A percentile compares a stretch with the other conserved stretches of the same genome.
These are phyloP conservation scores for Hansenula lynferdii DNA, from an alignment of 1,139 yeast species.

Conservation along the genomic window DNA sequence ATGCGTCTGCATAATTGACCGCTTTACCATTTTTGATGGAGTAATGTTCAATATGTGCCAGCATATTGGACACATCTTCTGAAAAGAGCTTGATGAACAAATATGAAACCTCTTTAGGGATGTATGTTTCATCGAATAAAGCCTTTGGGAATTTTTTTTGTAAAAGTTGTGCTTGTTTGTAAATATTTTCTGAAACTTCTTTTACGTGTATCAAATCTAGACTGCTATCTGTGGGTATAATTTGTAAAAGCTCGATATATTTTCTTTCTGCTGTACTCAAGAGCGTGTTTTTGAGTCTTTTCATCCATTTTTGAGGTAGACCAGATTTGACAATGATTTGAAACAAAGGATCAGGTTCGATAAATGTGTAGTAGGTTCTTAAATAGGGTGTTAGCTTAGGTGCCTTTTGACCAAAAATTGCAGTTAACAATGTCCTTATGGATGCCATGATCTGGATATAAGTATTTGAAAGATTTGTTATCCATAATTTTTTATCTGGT, in stretches of 20 bases:
- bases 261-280: conserved; percentile 51
- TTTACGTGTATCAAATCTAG: conserved; percentile 54
- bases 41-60: conserved; percentile 48
- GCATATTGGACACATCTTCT: conserved; percentile 58
- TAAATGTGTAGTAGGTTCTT: conserved; percentile 43
- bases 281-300: conserved; percentile 42
- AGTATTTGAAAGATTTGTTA: conserved; percentile 39
- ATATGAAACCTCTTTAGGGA: conserved; percentile 52
- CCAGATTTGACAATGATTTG: conserved; percentile 33
- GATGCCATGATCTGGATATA: conserved; percentile 45
- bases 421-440: conserved; percentile 39
- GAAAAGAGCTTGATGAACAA: conserved; percentile 58
- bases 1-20: conserved; percentile 54
- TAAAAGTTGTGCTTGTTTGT: conserved; percentile 43
- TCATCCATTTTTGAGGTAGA: conserved; percentile 46
- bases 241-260: conserved; percentile 52
- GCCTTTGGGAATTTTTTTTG: conserved; percentile 63
- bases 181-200: conserved; percentile 52
- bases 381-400: conserved; percentile 62
- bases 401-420: conserved; percentile 44
- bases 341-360: conserved; percentile 47
- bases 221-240: conserved; percentile 63
- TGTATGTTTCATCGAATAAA: conserved; percentile 51
- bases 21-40: conserved; percentile 28
- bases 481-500: conserved; percentile 50